Conservation (phyloP, 164 flowering plant genomes). For the Saururus chinensis region DNA sequence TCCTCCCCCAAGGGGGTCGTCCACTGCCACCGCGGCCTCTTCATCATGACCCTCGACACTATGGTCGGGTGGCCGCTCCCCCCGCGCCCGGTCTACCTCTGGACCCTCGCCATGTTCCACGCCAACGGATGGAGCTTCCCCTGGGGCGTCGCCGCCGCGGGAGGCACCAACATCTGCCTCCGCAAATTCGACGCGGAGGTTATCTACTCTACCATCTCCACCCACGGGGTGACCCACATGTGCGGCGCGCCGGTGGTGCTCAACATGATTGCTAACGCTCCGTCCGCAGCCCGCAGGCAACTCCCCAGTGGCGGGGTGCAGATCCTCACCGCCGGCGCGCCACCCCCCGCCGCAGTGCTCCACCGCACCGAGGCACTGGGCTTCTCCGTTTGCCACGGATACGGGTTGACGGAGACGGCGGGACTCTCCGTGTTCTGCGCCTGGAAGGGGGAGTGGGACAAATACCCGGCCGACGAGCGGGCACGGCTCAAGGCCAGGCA, state of each 20-base stretch:
- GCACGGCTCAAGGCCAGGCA: conserved; percentile 44
- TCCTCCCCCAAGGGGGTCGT: conserved; percentile 50
- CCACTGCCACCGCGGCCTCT: conserved; percentile 39
- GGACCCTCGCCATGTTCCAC: conserved; percentile 60
- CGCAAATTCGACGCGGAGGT: conserved; percentile 26
- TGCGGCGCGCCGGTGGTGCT: conserved; percentile 51
- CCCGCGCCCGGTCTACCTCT: conserved; percentile 30
- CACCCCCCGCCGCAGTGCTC: conserved; percentile 41
- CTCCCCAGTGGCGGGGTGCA: conserved; percentile 20
- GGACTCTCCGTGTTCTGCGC: conserved; percentile 32
- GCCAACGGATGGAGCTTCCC: conserved; percentile 48
- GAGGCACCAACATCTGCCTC: conserved; percentile 48
- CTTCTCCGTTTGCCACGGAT: conserved; percentile 36
- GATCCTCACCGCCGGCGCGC: conserved; percentile 43
- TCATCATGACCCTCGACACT: conserved; percentile 18
- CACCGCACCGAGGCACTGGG: conserved; percentile 28
- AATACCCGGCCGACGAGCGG: conserved; percentile 25
- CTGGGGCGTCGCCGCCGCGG: conserved; percentile 47
- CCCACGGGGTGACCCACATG: conserved; percentile 41
- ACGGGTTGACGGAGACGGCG: conserved; percentile 46
- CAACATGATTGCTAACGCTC: conserved; percentile 34
- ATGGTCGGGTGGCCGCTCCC: conserved; percentile 28
- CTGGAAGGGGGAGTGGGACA: conserved; percentile 44
- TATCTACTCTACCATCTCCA: conserved; percentile 10
- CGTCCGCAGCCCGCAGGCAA: conserved; percentile 5